Evolutionary conservation across 108 stramenopile species (phyloP), one percentile per base, ranked within the genome.

Genomic region (Cyclotella distinguenda): DNA sequence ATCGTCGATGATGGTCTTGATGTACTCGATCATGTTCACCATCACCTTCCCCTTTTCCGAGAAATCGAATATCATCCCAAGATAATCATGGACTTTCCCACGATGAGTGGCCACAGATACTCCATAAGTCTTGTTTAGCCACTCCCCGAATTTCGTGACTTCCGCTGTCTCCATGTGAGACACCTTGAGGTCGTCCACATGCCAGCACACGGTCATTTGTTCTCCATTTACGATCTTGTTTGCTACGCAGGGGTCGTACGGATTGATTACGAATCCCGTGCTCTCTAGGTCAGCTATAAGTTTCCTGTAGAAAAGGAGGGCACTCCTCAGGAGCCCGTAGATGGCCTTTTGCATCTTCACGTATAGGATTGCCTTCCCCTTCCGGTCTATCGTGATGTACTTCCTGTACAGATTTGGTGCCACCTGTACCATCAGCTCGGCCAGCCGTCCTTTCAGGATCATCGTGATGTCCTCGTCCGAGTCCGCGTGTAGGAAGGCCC

Each of bases 161-260:
- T 25, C 19, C 1, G 10, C 23, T 19, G 19, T 25, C 5, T 21
- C 23, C 47, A 19, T 48, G 47, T 48, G 47, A 3, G 47, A 48
- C 23, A 48, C 1, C 23, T 48, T 48, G 2, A 48, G 5, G 10
- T 48, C 47, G 23, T 48, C 47, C 3, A 48, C 47, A 22, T 48
- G 47, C 47, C 47, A 48, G 23, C 19, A 23, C 21, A 48, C 19
- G 1, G 47, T 48, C 47, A 48, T 48, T 48, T 48, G 47, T 19
- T 21, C 23, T 2, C 47, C 47, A 1, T 19, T 10, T 10, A 48
- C 19, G 19, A 11, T 21, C 23, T 48, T 48, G 18, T 3, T 48
- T 2, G 19, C 47, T 19, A 48, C 47, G 5, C 47, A 48, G 19
- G 47, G 47, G 10, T 48, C 47, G 5, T 48, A 48, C 5, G 47